Evolutionary conservation across 305 asterid species (phyloP).

Genomic region (Solanum hybrid): DNA sequence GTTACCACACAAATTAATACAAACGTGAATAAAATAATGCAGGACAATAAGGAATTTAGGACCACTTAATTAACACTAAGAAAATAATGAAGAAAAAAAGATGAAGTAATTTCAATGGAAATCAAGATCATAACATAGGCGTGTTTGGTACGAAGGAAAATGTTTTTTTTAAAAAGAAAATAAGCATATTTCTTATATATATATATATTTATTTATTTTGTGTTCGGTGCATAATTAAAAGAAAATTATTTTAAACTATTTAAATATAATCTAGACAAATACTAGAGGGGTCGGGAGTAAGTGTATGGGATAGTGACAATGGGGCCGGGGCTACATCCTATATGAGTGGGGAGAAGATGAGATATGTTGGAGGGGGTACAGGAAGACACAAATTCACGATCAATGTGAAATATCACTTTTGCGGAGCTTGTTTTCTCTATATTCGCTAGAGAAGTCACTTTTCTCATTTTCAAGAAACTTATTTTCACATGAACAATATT

Average conservation of each 20-base stretch:
- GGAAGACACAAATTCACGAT: neutral
- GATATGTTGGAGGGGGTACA: neutral
- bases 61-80: neutral
- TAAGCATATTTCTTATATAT: accelerated
- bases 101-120: neutral
- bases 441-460: neutral
- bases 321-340: neutral
- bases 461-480: neutral
- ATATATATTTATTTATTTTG: too few relatives aligned
- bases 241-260: neutral
- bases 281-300: neutral
- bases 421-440: neutral
- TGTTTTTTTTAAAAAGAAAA: too few relatives aligned
- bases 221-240: neutral
- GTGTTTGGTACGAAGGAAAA: neutral
- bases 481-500: neutral
- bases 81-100: neutral
- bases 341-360: neutral
- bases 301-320: neutral
- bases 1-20: neutral
- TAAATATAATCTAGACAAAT: neutral
- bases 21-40: neutral
- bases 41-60: neutral
- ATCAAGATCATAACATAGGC: neutral
- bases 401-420: neutral